A percentile compares a stretch with the other conserved stretches of the same genome.
Conservation (phyloP, 2,329 filamentous ascomycete genomes). For the Botrytis aclada region DNA sequence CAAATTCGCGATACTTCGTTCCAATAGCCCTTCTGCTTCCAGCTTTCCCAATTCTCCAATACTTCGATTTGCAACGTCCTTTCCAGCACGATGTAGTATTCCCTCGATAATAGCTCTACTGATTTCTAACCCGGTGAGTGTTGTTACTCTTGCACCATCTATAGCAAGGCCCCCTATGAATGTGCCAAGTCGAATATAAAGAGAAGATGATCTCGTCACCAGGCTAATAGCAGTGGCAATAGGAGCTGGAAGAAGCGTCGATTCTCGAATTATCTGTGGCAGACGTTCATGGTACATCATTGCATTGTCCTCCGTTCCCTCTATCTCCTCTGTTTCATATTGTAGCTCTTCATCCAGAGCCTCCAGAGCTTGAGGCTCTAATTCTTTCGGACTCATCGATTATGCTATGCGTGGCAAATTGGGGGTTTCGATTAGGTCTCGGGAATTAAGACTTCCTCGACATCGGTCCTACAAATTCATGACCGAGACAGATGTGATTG, state of each 20-base stretch:
- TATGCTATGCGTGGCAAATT: not conserved
- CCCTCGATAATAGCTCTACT: constrained; percentile 40
- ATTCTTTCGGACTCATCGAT: not conserved
- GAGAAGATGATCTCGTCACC: constrained; percentile 56
- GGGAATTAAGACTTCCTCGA: not conserved
- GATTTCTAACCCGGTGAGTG: constrained; percentile 40
- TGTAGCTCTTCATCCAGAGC: not conserved
- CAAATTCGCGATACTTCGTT: constrained; percentile 53
- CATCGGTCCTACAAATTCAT: not conserved
- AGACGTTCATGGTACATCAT: not conserved
- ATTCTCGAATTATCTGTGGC: constrained; percentile 22
- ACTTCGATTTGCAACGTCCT: constrained; percentile 37
- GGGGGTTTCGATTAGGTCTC: not conserved
- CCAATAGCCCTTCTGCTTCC: constrained; percentile 56
- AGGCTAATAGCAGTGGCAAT: constrained; percentile 59
- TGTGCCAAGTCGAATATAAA: constrained; percentile 43
- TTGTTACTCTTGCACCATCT: constrained; percentile 40
- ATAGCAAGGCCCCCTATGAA: constrained; percentile 40
- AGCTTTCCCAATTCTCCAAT: constrained; percentile 45
- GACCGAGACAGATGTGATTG: not conserved
- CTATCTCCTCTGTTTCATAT: not conserved
- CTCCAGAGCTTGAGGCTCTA: not conserved
- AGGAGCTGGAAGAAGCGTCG: constrained; percentile 55
- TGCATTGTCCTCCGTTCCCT: not conserved
- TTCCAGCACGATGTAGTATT: constrained; percentile 39